Evolutionary conservation across 768 basidiomycete genomes (phyloP), one percentile per base, ranked within the genome.

Genomic region (Phaffia australis): DNA sequence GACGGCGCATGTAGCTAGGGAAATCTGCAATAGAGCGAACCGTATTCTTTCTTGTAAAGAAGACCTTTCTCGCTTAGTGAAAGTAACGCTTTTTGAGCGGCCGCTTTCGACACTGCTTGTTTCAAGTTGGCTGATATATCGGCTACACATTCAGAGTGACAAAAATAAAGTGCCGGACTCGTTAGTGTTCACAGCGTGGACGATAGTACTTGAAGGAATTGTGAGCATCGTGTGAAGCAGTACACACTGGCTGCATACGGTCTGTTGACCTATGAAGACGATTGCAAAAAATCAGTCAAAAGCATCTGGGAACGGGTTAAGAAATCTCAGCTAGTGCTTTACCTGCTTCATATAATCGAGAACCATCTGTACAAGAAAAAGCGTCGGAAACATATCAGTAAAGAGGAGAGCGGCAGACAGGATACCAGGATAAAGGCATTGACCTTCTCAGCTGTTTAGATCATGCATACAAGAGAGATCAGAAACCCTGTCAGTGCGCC

Each of bases 61-160:
- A 35, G 21, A 2, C 57, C 67, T 48, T 59, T 60, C 0, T 55
- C 57, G 0, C 62, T 27, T 25, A 69, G 62, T 29, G 19, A 30
- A 32, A 69, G 18, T 15, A 69, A 62, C 25, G 67, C 56, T 46
- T 69, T 69, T 48, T 69, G 61, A 6, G 67, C 57, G n/a, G 49
- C 42, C 6, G 67, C 56, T 47, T 63, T 63, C 29, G 62, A 64
- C 16, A 69, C 62, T 30, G 52, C 49, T n/a, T 57, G 49, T n/a
- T 64, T 59, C 61, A 69, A 47, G 61, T 69, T 69, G 32, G 67
- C 67, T 16, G 67, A 69, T 50, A 69, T 63, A 54, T 69, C 67
- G 25, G 67, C 63, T 59, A 27, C 35, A 11, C 35, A 42, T 42
- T 42, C 35, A 42, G 35, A 5, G 35, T 11, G 11, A 42, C 4